Conservation (phyloP, 139 green algal species). For the Closterium sp. region DNA sequence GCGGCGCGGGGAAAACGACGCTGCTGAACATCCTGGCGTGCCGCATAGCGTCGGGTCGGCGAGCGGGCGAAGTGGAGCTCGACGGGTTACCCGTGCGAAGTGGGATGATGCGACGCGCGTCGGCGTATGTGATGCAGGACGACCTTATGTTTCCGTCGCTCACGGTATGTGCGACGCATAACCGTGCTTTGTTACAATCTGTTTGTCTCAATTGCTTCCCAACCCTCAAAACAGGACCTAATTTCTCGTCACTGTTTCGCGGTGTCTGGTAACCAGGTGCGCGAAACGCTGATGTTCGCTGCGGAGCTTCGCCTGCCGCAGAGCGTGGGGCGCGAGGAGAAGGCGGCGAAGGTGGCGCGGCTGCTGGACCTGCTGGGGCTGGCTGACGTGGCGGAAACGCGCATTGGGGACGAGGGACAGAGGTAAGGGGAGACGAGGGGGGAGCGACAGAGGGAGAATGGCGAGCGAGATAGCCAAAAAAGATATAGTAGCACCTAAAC, state of each 20-base stretch:
- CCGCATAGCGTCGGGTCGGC: conserved; percentile 14
- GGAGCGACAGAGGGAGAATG: no score
- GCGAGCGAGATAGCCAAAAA: no score
- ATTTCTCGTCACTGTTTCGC: neutral
- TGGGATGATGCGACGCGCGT: neutral
- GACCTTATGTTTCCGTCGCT: neutral
- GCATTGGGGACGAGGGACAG: neutral
- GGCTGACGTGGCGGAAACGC: neutral
- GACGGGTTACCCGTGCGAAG: conserved; percentile 6
- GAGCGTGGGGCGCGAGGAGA: neutral
- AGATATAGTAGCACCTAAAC: no score
- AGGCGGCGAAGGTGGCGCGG: neutral
- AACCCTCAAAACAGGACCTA: neutral
- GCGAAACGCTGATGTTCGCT: neutral
- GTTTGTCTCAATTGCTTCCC: no score
- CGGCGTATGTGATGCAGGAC: neutral
- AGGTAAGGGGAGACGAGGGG: no score
- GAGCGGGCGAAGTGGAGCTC: conserved; percentile 30
- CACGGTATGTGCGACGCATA: neutral
- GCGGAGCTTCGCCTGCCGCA: neutral
- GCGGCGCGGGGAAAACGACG: conserved; percentile 30
- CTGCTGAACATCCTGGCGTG: neutral
- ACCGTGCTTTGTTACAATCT: neutral
- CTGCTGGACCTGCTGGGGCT: neutral
- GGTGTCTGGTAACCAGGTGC: neutral